Evolutionary conservation across 2,329 filamentous ascomycete genomes (phyloP).

Genomic region (Calycina herbarum): DNA sequence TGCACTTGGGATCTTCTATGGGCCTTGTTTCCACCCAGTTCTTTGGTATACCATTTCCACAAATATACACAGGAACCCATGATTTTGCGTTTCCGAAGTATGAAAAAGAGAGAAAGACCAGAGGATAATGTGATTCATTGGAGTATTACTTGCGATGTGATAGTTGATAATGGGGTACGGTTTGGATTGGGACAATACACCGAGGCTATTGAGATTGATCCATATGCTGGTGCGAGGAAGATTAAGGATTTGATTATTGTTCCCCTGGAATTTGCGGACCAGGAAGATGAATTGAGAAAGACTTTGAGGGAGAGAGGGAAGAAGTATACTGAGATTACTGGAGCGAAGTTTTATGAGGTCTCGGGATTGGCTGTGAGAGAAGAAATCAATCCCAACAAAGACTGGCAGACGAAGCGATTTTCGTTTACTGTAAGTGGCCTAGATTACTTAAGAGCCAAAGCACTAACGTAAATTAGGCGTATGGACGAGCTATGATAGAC

Average conservation of each 20-base stretch:
- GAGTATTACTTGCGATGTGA: constrained; percentile 2
- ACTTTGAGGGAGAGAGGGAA: neutral
- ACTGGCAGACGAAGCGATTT: constrained; percentile 4
- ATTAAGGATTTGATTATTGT: constrained; percentile 1
- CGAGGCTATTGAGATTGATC: constrained; percentile 2
- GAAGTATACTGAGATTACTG: neutral
- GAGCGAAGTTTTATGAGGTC: neutral
- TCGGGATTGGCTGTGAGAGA: constrained; percentile 6
- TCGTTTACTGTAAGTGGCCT: constrained; percentile 2
- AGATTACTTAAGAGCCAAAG: too few species aligned
- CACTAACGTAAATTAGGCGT: neutral
- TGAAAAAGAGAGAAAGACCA: constrained; percentile 1
- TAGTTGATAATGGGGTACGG: neutral
- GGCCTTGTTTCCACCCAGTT: constrained; percentile 4
- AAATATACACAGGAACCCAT: neutral
- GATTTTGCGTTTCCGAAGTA: neutral
- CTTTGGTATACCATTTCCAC: constrained; percentile 7
- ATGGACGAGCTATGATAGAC: constrained; percentile 7
- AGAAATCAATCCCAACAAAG: constrained; percentile 1
- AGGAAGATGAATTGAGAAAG: neutral
- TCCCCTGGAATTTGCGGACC: neutral
- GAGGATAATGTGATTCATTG: neutral
- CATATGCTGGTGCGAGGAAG: neutral
- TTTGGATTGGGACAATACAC: neutral
- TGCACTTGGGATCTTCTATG: constrained; percentile 7